phyloP scores from a whole-genome alignment of 257 asterid species.

The Lithospermum erythrorhizon region DNA sequence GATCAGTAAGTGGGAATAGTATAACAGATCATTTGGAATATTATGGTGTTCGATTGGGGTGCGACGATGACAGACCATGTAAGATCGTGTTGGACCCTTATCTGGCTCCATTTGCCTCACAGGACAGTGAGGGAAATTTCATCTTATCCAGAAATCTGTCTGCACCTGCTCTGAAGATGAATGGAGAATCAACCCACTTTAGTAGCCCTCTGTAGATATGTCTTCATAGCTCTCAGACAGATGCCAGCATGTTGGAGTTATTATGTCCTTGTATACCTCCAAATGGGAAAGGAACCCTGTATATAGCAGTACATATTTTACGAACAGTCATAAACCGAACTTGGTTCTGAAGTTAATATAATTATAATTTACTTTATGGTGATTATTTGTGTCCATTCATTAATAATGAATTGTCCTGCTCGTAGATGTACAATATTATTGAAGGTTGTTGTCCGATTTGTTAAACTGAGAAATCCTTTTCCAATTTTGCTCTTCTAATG shows the following conservation, averaged over 20 bases:
- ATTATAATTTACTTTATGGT: too few relatives aligned
- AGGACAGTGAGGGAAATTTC: slow-evolving; percentile 57
- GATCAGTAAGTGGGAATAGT: slow-evolving; percentile 89
- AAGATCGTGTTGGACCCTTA: slow-evolving; percentile 52
- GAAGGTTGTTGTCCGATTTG: too few relatives aligned
- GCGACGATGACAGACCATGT: slow-evolving; percentile 41
- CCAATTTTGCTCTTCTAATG: too few relatives aligned
- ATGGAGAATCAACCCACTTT: slow-evolving; percentile 15
- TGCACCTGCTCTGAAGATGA: slow-evolving; percentile 24
- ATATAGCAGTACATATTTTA: not conserved
- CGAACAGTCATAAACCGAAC: not conserved
- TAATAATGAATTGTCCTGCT: too few relatives aligned
- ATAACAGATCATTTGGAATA: slow-evolving; percentile 70
- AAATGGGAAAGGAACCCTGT: not conserved
- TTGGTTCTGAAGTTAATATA: not conserved
- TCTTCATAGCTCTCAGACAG: not conserved
- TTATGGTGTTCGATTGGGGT: slow-evolving; percentile 66
- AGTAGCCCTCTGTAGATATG: slow-evolving; percentile 15
- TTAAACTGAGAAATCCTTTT: too few relatives aligned
- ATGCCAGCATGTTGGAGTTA: not conserved
- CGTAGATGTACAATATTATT: too few relatives aligned
- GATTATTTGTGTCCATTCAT: not conserved
- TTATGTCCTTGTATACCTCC: not conserved
- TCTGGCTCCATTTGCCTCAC: slow-evolving; percentile 29
- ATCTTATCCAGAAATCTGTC: slow-evolving; percentile 38